Conservation (phyloP, 1,139 yeast species). For the Zygotorulaspora mrakii region DNA sequence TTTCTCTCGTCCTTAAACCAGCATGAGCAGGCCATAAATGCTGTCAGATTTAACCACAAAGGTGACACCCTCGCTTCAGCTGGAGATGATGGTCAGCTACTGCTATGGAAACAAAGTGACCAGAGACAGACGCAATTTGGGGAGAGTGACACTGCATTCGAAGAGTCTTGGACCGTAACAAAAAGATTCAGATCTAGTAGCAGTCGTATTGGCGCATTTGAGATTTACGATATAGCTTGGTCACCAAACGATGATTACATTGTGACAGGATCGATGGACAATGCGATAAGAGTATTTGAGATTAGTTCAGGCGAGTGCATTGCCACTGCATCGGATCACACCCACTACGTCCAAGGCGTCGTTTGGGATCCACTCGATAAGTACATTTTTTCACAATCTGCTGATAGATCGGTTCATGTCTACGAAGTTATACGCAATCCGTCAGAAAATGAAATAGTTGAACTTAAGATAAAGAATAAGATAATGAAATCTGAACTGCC, state of each 20-base stretch:
- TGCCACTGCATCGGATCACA: slow-evolving; percentile 65
- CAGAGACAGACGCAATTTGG: slow-evolving; percentile 46
- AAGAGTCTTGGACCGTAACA: slow-evolving; percentile 63
- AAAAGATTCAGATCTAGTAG: slow-evolving; percentile 26
- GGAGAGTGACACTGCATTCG: slow-evolving; percentile 41
- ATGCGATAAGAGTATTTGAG: slow-evolving; percentile 65
- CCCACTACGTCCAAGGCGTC: slow-evolving; percentile 92
- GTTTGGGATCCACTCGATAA: slow-evolving; percentile 87
- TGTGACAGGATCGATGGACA: slow-evolving; percentile 92
- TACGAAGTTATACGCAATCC: slow-evolving; percentile 39
- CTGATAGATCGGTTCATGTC: slow-evolving; percentile 77
- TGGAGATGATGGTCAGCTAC: slow-evolving; percentile 88
- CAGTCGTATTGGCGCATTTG: slow-evolving; percentile 41
- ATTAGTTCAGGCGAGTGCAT: slow-evolving; percentile 57
- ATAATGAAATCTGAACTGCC: slow-evolving; percentile 33
- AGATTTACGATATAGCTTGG: slow-evolving; percentile 89
- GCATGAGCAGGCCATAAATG: slow-evolving; percentile 94
- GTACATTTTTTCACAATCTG: slow-evolving; percentile 80
- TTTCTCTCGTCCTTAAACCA: slow-evolving; percentile 74
- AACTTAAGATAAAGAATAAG: slow-evolving; percentile 28
- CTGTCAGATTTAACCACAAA: slow-evolving; percentile 66
- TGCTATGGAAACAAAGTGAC: slow-evolving; percentile 70
- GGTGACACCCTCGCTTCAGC: slow-evolving; percentile 79
- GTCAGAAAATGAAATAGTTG: slow-evolving; percentile 14
- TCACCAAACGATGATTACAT: slow-evolving; percentile 74